phyloP scores from a whole-genome alignment of 768 basidiomycete genomes.

The Leccinum variicolor region DNA sequence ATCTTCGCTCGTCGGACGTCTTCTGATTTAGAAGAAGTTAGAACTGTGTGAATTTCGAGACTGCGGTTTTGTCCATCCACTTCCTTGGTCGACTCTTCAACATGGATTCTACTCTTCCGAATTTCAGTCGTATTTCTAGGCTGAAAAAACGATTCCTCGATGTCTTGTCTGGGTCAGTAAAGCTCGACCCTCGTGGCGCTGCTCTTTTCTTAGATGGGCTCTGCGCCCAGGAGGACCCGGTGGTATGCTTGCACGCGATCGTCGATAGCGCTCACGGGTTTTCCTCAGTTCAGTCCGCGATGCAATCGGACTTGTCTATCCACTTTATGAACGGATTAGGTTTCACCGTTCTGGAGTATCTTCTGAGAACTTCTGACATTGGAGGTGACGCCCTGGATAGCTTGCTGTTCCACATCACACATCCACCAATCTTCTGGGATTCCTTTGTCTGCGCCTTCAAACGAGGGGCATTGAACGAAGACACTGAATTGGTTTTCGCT shows the following conservation, averaged over 20 bases:
- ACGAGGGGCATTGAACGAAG: slow-evolving; percentile 28
- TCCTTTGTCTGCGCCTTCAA: slow-evolving; percentile 33
- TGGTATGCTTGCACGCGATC: slow-evolving; percentile 38
- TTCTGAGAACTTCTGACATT: slow-evolving; percentile 37
- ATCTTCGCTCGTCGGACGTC: too few relatives aligned
- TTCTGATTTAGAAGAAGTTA: too few relatives aligned
- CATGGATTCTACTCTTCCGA: not conserved
- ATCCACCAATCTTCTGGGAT: slow-evolving; percentile 52
- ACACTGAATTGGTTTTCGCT: slow-evolving; percentile 39
- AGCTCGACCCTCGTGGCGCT: slow-evolving; percentile 20
- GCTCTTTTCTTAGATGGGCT: slow-evolving; percentile 47
- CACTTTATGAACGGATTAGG: slow-evolving; percentile 43
- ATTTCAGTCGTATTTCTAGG: slow-evolving; percentile 3
- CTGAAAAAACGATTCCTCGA: slow-evolving; percentile 35
- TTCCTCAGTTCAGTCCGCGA: slow-evolving; percentile 35
- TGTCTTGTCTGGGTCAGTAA: slow-evolving; percentile 28
- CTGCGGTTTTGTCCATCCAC: too few relatives aligned
- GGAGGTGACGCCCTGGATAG: slow-evolving; percentile 39
- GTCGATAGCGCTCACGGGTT: slow-evolving; percentile 35
- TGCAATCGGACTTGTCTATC: slow-evolving; percentile 36
- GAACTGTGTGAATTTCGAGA: too few relatives aligned
- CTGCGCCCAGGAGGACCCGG: slow-evolving; percentile 38
- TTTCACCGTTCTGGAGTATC: slow-evolving; percentile 34
- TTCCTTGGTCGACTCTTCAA: too few relatives aligned
- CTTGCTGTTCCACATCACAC: slow-evolving; percentile 40